Evolutionary conservation across 768 basidiomycete genomes (phyloP).

Genomic region (Rhizopogon vinicolor): DNA sequence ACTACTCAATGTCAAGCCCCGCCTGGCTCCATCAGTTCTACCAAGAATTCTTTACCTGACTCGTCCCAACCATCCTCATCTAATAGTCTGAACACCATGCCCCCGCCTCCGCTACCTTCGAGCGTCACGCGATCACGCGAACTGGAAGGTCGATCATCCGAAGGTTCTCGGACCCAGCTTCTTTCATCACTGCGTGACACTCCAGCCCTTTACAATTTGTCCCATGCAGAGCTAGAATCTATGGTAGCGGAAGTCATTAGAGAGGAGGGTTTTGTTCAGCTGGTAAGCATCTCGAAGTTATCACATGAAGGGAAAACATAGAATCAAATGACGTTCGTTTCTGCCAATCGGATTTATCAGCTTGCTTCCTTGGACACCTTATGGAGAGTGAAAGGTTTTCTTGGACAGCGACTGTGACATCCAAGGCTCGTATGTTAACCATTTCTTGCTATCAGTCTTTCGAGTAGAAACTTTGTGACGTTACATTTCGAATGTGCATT

Average conservation of each 20-base stretch:
- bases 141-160: not conserved
- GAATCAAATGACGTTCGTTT: not conserved
- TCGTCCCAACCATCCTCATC: constrained; percentile 30
- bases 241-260: constrained; percentile 58
- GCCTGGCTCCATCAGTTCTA: constrained; percentile 1
- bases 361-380: constrained; percentile 50
- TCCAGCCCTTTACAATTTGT: constrained; percentile 49
- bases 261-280: constrained; percentile 71
- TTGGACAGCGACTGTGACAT: constrained; percentile 15
- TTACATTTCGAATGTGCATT: not conserved
- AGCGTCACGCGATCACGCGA: constrained; percentile 2
- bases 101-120: constrained; percentile 27
- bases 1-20: not conserved
- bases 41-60: constrained; percentile 20
- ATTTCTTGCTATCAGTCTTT: not conserved
- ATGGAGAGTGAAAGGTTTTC: constrained; percentile 43
- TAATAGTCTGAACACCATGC: constrained; percentile 16
- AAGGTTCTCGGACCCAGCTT: constrained; percentile 16
- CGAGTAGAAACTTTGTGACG: not conserved
- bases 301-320: not conserved
- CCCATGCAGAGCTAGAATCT: constrained; percentile 47
- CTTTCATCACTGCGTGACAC: constrained; percentile 38
- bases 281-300: constrained; percentile 44
- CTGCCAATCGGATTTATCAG: constrained; percentile 25
- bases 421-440: not conserved